These are phyloP conservation scores for Tylopilus plumbeoviolaceoides DNA, from an alignment of 768 basidiomycete genomes.

Conservation along the genomic window DNA sequence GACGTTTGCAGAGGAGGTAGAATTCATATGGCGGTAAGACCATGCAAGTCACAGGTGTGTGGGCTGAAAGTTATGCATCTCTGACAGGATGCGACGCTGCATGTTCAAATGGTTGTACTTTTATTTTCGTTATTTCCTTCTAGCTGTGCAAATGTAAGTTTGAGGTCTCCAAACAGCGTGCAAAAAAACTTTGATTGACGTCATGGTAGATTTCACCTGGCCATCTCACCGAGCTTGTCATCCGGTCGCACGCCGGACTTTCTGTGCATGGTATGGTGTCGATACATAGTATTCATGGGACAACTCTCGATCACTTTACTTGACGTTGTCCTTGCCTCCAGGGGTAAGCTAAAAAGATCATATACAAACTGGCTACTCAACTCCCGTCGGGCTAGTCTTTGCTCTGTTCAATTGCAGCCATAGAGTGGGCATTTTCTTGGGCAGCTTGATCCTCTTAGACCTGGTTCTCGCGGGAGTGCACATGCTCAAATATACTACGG, in stretches of 20 bases:
- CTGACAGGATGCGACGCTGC: slow-evolving; percentile 11
- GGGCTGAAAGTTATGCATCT: background rate
- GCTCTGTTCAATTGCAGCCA: slow-evolving; percentile 35
- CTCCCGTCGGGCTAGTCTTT: slow-evolving; percentile 9
- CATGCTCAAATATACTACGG: slow-evolving; percentile 15
- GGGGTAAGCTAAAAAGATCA: slow-evolving; percentile 13
- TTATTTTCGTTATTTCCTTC: slow-evolving; percentile 18
- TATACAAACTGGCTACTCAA: background rate
- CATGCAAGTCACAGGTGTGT: background rate
- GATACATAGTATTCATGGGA: background rate
- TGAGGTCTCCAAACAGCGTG: background rate
- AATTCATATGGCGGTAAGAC: slow-evolving; percentile 31
- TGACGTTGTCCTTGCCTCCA: slow-evolving; percentile 22
- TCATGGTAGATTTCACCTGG: slow-evolving; percentile 8
- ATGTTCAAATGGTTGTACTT: slow-evolving; percentile 16
- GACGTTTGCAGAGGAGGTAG: slow-evolving; percentile 24
- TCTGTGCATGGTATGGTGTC: slow-evolving; percentile 13
- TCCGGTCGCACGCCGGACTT: slow-evolving; percentile 5
- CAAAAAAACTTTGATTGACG: background rate
- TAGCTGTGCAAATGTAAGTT: slow-evolving; percentile 9
- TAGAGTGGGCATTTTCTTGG: slow-evolving; percentile 20
- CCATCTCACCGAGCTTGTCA: slow-evolving; percentile 1
- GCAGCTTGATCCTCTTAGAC: slow-evolving; percentile 10
- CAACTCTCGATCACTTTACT: slow-evolving; percentile 16
- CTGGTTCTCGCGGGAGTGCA: slow-evolving; percentile 16